Percentiles rank a stretch among this genome's conserved stretches.
phyloP scores from a whole-genome alignment of 192 early-diverging fungal genomes.

The Coemansia sp. region DNA sequence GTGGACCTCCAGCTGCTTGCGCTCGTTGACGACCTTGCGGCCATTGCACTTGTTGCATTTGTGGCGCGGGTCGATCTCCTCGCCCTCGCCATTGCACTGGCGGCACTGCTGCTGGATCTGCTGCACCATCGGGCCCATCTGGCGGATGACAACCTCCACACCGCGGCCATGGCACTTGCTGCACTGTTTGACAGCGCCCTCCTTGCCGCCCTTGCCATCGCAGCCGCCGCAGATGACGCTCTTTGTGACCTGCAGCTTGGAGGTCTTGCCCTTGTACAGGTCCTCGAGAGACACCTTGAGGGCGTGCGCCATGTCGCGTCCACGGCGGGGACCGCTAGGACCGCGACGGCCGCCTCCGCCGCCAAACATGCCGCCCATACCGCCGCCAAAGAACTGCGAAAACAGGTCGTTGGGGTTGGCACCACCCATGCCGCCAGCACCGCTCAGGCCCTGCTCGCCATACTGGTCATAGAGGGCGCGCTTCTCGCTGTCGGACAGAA shows the following conservation, averaged over 20 bases:
- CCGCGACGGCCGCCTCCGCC: constrained; percentile 65
- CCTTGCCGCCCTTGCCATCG: constrained; percentile 96
- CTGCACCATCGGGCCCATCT: constrained; percentile 99
- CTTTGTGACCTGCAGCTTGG: constrained; percentile 96
- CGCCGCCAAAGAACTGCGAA: constrained; percentile 93
- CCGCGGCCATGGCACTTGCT: constrained; percentile 83
- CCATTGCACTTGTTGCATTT: constrained; percentile 89
- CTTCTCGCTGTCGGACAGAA: constrained; percentile 89
- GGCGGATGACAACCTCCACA: constrained; percentile 82
- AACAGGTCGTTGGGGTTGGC: constrained; percentile 94
- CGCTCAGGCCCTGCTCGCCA: constrained; percentile 85
- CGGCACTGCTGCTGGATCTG: constrained; percentile 98
- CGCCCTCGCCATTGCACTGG: constrained; percentile 86
- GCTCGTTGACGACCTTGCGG: constrained; percentile 80
- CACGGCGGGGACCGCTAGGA: constrained; percentile 80
- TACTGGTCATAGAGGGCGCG: constrained; percentile 87
- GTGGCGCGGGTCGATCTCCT: constrained; percentile 86
- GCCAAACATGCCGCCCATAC: constrained; percentile 67
- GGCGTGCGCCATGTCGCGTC: constrained; percentile 86
- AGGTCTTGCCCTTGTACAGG: constrained; percentile 88
- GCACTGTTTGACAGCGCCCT: constrained; percentile 85
- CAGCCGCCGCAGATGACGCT: constrained; percentile 86
- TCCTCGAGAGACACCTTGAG: constrained; percentile 90
- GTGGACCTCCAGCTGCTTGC: constrained; percentile 97
- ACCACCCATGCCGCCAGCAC: constrained; percentile 66